Conservation (phyloP, 2,329 filamentous ascomycete genomes). For the Colletotrichum sublineola region DNA sequence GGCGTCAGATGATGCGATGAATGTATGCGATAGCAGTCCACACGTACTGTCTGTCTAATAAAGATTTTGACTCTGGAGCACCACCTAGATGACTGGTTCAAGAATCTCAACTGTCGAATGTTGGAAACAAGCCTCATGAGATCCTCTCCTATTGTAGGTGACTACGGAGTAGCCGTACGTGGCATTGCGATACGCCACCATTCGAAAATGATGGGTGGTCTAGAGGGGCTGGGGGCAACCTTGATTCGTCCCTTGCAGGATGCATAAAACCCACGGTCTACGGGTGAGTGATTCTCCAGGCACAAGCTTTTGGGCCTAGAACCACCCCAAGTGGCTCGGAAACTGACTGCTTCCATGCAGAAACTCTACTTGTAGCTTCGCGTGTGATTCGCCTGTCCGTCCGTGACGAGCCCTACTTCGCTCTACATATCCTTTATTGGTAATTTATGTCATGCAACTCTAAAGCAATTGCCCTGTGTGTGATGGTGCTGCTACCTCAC, state of each 20-base stretch:
- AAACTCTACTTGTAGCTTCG: background rate
- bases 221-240: background rate
- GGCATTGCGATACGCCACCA: slow-evolving; percentile 19
- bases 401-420: slow-evolving; percentile 9
- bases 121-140: slow-evolving; percentile 31
- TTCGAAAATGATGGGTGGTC: background rate
- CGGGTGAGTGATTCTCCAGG: background rate
- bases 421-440: background rate
- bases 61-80: slow-evolving; percentile 1
- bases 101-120: background rate
- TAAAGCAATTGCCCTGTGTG: background rate
- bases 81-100: slow-evolving; percentile 18
- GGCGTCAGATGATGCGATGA: slow-evolving; percentile 39
- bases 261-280: slow-evolving; percentile 2
- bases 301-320: slow-evolving; percentile 1
- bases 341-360: background rate
- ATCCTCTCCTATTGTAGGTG: background rate
- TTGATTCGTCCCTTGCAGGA: background rate
- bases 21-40: slow-evolving; percentile 17
- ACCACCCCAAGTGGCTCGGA: slow-evolving; percentile 2
- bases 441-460: slow-evolving; percentile 19
- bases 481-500: background rate
- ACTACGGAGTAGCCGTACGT: slow-evolving; percentile 4
- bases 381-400: background rate
- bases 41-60: background rate